Percentiles rank a stretch among this genome's conserved stretches.
Conservation (phyloP, 768 basidiomycete genomes). For the Megacollybia marginata region DNA sequence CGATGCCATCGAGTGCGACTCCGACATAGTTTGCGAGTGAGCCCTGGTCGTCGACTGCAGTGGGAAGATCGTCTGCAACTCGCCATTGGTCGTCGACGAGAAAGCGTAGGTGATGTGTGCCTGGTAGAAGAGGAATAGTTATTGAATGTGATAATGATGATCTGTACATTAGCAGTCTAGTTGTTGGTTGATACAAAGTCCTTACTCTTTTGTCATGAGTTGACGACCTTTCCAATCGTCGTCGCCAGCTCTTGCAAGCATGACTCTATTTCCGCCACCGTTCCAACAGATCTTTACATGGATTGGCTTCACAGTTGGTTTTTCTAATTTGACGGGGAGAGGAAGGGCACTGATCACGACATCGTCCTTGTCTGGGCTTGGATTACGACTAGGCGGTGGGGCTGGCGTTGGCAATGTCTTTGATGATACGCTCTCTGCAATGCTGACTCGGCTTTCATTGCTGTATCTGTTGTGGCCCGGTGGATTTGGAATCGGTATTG, state of each 20-base stretch:
- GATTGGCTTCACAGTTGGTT: conserved; percentile 5
- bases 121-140: conserved; percentile 61
- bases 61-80: conserved; percentile 66
- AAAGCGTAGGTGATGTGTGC: conserved; percentile 92
- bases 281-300: conserved; percentile 56
- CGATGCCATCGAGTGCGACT: conserved; percentile 24
- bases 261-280: conserved; percentile 55
- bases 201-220: conserved; percentile 58
- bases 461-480: neutral
- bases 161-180: conserved; percentile 22
- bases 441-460: neutral
- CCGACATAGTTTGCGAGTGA: conserved; percentile 92
- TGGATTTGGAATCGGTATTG: neutral
- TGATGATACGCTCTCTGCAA: neutral
- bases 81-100: conserved; percentile 88
- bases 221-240: conserved; percentile 69
- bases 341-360: neutral
- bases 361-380: neutral
- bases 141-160: conserved; percentile 20
- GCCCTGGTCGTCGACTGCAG: conserved; percentile 91
- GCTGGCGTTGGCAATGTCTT: neutral
- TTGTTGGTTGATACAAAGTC: too few species aligned
- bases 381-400: neutral
- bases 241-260: conserved; percentile 68
- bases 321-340: neutral